Evolutionary conservation across 345 rosid genomes (phyloP).

Genomic region (Garcia nutans): DNA sequence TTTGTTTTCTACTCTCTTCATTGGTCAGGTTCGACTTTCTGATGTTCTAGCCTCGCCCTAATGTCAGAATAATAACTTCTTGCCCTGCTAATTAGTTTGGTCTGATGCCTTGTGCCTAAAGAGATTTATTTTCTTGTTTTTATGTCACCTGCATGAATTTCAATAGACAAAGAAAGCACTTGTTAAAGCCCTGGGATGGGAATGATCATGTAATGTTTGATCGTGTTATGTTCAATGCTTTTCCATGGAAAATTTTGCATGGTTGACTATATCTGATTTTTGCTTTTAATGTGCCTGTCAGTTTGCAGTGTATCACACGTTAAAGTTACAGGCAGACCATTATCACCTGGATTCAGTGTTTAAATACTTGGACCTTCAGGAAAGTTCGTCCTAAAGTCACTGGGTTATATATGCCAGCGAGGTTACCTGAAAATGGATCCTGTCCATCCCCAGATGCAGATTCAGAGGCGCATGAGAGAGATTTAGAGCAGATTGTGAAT

Average conservation of each 20-base stretch:
- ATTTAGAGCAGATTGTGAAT: slow-evolving; percentile 52
- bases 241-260: neutral
- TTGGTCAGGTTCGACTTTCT: neutral
- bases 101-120: neutral
- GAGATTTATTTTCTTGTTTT: neutral
- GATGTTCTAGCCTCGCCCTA: neutral
- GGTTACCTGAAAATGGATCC: slow-evolving; percentile 18
- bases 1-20: slow-evolving; percentile 26
- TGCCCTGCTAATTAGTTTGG: neutral
- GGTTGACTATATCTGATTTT: neutral
- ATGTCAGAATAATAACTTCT: too few species aligned
- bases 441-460: neutral
- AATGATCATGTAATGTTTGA: neutral
- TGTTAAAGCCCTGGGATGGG: neutral
- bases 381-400: slow-evolving; percentile 48
- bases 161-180: neutral
- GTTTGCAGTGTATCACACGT: slow-evolving; percentile 73
- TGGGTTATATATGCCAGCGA: slow-evolving; percentile 44
- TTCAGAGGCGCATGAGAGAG: slow-evolving; percentile 30
- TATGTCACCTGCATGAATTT: neutral
- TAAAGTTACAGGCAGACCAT: slow-evolving; percentile 57
- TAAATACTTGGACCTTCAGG: slow-evolving; percentile 46
- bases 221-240: too few species aligned
- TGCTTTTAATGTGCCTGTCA: slow-evolving; percentile 12
- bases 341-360: slow-evolving; percentile 49